phyloP scores from a whole-genome alignment of 2,329 filamentous ascomycete species.

The Penicillium sp. region DNA sequence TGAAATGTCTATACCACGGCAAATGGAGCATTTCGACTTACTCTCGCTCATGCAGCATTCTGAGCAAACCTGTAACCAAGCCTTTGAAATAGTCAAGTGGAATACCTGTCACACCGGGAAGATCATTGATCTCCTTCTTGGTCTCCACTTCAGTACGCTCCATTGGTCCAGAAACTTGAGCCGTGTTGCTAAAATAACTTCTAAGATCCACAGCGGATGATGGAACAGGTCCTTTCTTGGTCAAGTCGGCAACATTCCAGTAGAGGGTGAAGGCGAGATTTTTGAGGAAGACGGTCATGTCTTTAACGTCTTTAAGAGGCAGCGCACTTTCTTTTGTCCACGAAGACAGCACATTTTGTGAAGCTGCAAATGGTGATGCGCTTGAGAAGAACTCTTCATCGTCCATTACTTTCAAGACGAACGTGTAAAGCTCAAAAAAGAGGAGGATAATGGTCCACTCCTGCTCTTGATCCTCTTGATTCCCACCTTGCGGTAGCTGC shows the following conservation, averaged over 20 bases:
- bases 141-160: conserved; percentile 27
- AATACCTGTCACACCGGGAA: conserved; percentile 60
- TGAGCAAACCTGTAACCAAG: conserved; percentile 69
- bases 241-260: conserved; percentile 65
- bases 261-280: conserved; percentile 83
- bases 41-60: conserved; percentile 86
- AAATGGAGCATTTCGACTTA: conserved; percentile 20
- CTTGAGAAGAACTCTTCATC: conserved; percentile 86
- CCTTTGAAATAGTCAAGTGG: conserved; percentile 69
- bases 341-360: conserved; percentile 46
- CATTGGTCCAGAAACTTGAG: conserved; percentile 17
- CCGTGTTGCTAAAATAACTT: conserved; percentile 37
- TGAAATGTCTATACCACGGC: neutral
- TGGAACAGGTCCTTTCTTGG: conserved; percentile 33
- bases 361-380: conserved; percentile 39
- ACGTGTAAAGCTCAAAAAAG: conserved; percentile 89
- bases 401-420: conserved; percentile 83
- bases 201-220: conserved; percentile 37
- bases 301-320: conserved; percentile 59
- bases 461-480: conserved; percentile 42
- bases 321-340: conserved; percentile 58
- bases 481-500: conserved; percentile 32
- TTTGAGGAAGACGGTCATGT: conserved; percentile 74
- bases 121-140: conserved; percentile 39
- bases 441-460: conserved; percentile 86